A percentile compares a stretch with the other conserved stretches of the same genome.
Evolutionary conservation across 768 basidiomycete genomes (phyloP).

Genomic region (button mushroom (Agaricus bisporus)): DNA sequence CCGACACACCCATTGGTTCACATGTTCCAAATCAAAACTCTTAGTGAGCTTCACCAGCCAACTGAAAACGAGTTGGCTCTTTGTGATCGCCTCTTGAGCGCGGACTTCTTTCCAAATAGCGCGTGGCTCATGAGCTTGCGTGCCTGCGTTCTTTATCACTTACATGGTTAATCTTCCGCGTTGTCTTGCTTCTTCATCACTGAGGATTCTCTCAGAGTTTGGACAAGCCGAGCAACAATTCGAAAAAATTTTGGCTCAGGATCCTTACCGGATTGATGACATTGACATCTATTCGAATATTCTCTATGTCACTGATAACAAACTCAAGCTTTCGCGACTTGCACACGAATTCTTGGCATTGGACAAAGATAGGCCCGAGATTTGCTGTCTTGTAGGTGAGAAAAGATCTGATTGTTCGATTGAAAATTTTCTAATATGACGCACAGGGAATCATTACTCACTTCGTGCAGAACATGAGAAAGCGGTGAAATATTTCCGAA

Average conservation of each 20-base stretch:
- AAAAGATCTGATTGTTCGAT: neutral
- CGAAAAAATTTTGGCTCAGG: conserved; percentile 69
- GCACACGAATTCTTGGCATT: conserved; percentile 87
- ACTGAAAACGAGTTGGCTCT: conserved; percentile 79
- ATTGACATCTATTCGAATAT: conserved; percentile 97
- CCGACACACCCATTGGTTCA: conserved; percentile 45
- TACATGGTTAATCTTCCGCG: conserved; percentile 61
- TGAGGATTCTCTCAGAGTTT: conserved; percentile 55
- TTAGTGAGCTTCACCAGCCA: conserved; percentile 86
- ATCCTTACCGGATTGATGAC: conserved; percentile 90
- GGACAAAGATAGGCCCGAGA: conserved; percentile 92
- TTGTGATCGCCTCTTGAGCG: conserved; percentile 70
- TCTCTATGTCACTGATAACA: conserved; percentile 89
- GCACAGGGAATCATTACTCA: conserved; percentile 93
- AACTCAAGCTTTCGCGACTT: conserved; percentile 80
- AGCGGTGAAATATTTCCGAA: conserved; percentile 90
- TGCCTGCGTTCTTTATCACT: conserved; percentile 83
- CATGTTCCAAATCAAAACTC: conserved; percentile 79
- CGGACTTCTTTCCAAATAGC: conserved; percentile 74
- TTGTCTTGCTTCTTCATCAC: conserved; percentile 4
- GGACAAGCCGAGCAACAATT: conserved; percentile 81
- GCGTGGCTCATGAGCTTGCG: conserved; percentile 83
- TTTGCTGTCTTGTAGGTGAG: conserved; percentile 92
- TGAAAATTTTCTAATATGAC: neutral
- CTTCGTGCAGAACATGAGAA: conserved; percentile 91